Evolutionary conservation across 1,284 basidiomycete species (phyloP).

Genomic region (Cutaneotrichosporon sp.): DNA sequence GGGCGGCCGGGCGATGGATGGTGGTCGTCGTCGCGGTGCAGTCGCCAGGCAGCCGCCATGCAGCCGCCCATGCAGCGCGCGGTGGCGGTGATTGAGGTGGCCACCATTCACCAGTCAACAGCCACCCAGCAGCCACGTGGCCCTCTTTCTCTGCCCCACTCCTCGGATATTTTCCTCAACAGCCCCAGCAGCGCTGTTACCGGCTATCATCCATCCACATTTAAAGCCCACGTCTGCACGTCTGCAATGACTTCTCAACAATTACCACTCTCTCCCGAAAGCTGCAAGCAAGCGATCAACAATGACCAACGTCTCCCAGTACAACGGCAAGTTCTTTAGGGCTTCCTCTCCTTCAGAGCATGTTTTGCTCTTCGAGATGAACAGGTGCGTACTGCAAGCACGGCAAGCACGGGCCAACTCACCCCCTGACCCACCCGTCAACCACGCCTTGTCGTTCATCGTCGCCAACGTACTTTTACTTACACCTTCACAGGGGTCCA

Average conservation of each 20-base stretch:
- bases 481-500: constrained; percentile 53
- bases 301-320: constrained; percentile 7
- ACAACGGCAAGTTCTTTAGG: constrained; percentile 33
- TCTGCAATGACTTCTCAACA: not conserved
- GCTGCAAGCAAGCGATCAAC: not conserved
- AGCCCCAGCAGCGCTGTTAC: no score
- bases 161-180: no score
- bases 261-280: not conserved
- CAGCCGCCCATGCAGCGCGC: no score
- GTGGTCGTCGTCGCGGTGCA: no score
- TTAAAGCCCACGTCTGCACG: not conserved
- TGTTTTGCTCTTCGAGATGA: constrained; percentile 46
- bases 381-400: constrained; percentile 39
- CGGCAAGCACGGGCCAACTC: not conserved
- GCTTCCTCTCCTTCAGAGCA: constrained; percentile 21
- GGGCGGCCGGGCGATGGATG: no score
- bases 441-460: not conserved
- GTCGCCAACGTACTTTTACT: not conserved
- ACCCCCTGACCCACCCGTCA: not conserved
- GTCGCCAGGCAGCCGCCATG: no score
- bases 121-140: no score
- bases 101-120: no score
- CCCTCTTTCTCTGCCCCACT: no score
- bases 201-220: no score
- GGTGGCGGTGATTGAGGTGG: no score